Evolutionary conservation across 345 rosid genomes (phyloP).

Genomic region (Populus ilicifolia): DNA sequence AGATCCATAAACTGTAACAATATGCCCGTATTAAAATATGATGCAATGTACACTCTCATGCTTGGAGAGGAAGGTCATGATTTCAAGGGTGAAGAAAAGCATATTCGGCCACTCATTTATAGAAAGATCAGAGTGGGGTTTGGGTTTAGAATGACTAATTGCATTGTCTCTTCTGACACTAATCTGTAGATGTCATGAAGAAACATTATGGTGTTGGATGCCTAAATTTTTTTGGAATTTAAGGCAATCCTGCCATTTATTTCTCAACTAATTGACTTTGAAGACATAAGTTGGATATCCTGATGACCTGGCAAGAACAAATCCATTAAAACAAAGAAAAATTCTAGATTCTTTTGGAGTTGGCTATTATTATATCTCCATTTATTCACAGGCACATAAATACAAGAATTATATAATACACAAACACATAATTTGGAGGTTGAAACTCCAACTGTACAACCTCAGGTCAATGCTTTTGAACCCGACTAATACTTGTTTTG

Average conservation of each 20-base stretch:
- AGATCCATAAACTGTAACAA: too few relatives aligned
- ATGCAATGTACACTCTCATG: neutral
- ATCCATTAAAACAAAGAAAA: neutral
- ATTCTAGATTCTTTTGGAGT: neutral
- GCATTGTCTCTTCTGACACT: neutral
- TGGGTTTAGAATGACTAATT: neutral
- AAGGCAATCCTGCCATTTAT: neutral
- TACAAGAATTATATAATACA: neutral
- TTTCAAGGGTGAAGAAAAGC: neutral
- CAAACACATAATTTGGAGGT: constrained; percentile 15
- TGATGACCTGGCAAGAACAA: neutral
- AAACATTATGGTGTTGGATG: neutral
- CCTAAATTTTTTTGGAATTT: neutral
- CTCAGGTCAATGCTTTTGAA: constrained; percentile 7
- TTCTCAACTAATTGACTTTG: neutral
- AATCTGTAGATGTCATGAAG: neutral
- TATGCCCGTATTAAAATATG: neutral
- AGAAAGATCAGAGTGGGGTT: neutral
- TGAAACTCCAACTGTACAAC: constrained; percentile 14
- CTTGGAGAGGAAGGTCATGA: neutral
- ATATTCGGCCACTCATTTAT: neutral
- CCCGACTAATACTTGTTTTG: neutral
- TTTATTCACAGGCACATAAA: neutral
- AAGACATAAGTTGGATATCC: neutral
- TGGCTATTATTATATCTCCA: neutral